These are phyloP conservation scores for Ceratobasidium sp. DNA, from an alignment of 1,284 basidiomycete genomes.

Conservation along the genomic window DNA sequence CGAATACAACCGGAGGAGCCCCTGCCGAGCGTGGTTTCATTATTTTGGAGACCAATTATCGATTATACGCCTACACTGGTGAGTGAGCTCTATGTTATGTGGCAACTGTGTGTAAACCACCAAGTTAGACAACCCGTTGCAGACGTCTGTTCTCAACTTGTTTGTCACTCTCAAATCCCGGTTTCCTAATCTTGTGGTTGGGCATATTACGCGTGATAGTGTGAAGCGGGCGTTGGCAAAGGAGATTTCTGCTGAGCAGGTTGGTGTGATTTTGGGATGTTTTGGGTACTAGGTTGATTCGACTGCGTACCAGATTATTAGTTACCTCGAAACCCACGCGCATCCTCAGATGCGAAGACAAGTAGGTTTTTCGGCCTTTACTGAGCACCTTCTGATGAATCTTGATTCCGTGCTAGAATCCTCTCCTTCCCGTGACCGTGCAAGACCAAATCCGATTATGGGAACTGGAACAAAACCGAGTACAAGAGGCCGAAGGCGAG, in stretches of 20 bases:
- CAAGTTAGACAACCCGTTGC: conserved; percentile 86
- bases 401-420: conserved; percentile 76
- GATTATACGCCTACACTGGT: conserved; percentile 98
- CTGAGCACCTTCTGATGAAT: not conserved
- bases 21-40: conserved; percentile 87
- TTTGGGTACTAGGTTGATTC: conserved; percentile 1
- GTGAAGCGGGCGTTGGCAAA: conserved; percentile 94
- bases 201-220: conserved; percentile 93
- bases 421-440: conserved; percentile 92
- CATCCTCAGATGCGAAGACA: conserved; percentile 98
- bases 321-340: conserved; percentile 93
- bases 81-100: conserved; percentile 50
- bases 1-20: conserved; percentile 59
- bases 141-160: conserved; percentile 95
- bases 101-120: not conserved
- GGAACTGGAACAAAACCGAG: conserved; percentile 96
- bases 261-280: conserved; percentile 55
- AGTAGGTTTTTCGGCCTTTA: conserved; percentile 62
- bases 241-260: conserved; percentile 97
- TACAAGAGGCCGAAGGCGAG: conserved; percentile 87
- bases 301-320: conserved; percentile 79
- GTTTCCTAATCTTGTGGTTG: conserved; percentile 96
- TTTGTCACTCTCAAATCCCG: conserved; percentile 94
- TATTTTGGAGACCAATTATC: conserved; percentile 98
- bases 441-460: conserved; percentile 98